These are phyloP conservation scores for Periglandula ipomoeae DNA, from an alignment of 2,329 filamentous ascomycete genomes.

Conservation along the genomic window DNA sequence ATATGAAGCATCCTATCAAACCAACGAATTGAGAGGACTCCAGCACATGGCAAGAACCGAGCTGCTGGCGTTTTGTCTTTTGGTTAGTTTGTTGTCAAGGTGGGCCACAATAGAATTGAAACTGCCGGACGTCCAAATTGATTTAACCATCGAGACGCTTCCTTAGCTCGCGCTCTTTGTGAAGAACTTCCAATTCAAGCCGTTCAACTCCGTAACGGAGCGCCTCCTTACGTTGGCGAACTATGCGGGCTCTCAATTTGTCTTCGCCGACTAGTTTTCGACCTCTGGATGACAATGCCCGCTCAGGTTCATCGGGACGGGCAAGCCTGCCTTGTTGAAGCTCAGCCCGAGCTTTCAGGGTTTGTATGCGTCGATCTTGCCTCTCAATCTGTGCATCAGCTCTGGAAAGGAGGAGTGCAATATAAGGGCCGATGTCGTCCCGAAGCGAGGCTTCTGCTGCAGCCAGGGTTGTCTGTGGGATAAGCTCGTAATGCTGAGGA, in stretches of 20 bases:
- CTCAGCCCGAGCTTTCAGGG: slow-evolving; percentile 72
- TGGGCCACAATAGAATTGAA: background rate
- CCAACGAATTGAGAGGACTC: background rate
- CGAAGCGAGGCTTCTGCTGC: slow-evolving; percentile 76
- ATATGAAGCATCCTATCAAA: background rate
- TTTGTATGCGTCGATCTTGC: slow-evolving; percentile 73
- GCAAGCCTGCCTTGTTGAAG: slow-evolving; percentile 64
- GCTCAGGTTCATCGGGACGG: slow-evolving; percentile 16
- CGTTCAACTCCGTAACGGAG: slow-evolving; percentile 80
- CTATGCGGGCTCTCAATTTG: slow-evolving; percentile 45
- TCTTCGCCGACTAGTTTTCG: slow-evolving; percentile 43
- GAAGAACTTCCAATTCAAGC: slow-evolving; percentile 75
- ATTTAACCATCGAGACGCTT: slow-evolving; percentile 34
- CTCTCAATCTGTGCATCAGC: slow-evolving; percentile 79
- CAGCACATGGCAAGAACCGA: background rate
- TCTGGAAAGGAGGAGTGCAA: slow-evolving; percentile 66
- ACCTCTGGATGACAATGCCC: slow-evolving; percentile 10
- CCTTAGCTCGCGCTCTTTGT: slow-evolving; percentile 54
- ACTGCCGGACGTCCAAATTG: background rate
- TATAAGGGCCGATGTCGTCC: slow-evolving; percentile 83
- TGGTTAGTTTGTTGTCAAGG: background rate
- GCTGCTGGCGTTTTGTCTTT: background rate
- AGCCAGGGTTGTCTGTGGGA: slow-evolving; percentile 74
- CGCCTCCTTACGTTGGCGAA: slow-evolving; percentile 75
- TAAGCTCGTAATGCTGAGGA: slow-evolving; percentile 77